phyloP scores from a whole-genome alignment of 2,329 filamentous ascomycete species.

The Magnaporthiopsis incrustans region DNA sequence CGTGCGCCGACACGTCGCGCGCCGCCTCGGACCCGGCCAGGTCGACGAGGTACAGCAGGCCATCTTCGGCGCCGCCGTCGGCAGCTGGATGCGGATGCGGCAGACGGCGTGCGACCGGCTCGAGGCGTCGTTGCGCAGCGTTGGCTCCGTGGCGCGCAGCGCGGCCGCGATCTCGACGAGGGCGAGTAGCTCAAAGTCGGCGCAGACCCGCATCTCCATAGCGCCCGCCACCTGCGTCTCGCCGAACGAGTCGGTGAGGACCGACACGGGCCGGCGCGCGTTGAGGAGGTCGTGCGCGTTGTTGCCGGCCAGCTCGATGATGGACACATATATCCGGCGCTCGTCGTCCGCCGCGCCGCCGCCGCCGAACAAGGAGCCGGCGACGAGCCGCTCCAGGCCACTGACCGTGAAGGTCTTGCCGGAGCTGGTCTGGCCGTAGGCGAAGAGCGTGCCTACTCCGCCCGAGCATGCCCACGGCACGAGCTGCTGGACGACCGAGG shows the following conservation, averaged over 20 bases:
- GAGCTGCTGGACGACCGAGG: too few relatives aligned
- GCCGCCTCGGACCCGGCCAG: too few relatives aligned
- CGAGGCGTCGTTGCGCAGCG: not conserved
- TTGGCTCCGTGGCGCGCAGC: not conserved
- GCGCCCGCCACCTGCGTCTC: not conserved
- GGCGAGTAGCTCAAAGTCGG: not conserved
- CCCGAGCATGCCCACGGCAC: too few relatives aligned
- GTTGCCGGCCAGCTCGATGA: slow-evolving; percentile 1
- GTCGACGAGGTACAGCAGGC: too few relatives aligned
- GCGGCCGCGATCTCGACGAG: not conserved
- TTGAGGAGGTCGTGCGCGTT: slow-evolving; percentile 2
- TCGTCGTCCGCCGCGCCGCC: too few relatives aligned
- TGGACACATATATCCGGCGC: not conserved
- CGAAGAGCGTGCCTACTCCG: too few relatives aligned
- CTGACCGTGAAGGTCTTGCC: too few relatives aligned
- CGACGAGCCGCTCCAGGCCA: too few relatives aligned
- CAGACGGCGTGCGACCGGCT: slow-evolving; percentile 3
- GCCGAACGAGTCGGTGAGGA: not conserved
- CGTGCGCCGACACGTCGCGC: too few relatives aligned
- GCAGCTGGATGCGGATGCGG: not conserved
- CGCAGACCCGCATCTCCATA: not conserved
- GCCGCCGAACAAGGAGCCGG: too few relatives aligned
- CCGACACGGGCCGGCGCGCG: not conserved
- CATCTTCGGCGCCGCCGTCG: too few relatives aligned
- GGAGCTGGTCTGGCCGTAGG: too few relatives aligned